Conservation (phyloP, 129 eudicot species). For the Gnaphalium uliginosum region DNA sequence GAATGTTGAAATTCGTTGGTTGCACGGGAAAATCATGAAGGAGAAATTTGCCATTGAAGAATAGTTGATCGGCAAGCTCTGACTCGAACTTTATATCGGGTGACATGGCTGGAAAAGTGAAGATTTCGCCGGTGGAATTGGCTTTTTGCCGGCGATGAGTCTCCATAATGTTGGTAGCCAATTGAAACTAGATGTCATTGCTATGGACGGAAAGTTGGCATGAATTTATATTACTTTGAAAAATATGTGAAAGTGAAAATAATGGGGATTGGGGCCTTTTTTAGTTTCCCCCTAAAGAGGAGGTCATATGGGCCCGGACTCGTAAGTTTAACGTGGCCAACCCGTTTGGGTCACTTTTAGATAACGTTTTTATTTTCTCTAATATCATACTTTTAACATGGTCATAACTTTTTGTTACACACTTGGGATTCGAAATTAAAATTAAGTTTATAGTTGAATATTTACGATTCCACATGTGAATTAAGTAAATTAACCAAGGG, state of each 20-base stretch:
- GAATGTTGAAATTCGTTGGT: conserved; percentile 26
- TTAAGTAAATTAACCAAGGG: no score
- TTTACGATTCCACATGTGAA: no score
- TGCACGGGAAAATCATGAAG: conserved; percentile 56
- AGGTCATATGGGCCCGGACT: conserved; percentile 39
- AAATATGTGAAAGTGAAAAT: conserved; percentile 29
- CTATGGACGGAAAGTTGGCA: conserved; percentile 3
- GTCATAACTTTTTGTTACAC: neutral
- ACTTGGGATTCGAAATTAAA: no score
- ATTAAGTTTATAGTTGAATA: neutral
- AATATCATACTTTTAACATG: neutral
- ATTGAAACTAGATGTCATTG: conserved; percentile 17
- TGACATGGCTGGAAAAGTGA: conserved; percentile 51
- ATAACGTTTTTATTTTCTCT: neutral
- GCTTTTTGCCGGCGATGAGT: conserved; percentile 26
- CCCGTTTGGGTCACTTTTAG: conserved; percentile 15
- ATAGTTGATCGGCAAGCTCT: conserved; percentile 69
- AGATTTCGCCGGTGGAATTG: conserved; percentile 42
- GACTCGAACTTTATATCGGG: conserved; percentile 21
- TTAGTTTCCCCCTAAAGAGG: conserved; percentile 44
- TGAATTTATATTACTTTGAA: conserved; percentile 24
- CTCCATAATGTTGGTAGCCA: conserved; percentile 30
- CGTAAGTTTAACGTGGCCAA: conserved; percentile 42
- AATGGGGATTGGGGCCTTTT: conserved; percentile 36
- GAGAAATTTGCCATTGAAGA: conserved; percentile 60